Percentiles rank a stretch among this genome's conserved stretches.
Evolutionary conservation across 352 stramenopile genomes (phyloP).

Genomic region (Pythium scleroteichum): DNA sequence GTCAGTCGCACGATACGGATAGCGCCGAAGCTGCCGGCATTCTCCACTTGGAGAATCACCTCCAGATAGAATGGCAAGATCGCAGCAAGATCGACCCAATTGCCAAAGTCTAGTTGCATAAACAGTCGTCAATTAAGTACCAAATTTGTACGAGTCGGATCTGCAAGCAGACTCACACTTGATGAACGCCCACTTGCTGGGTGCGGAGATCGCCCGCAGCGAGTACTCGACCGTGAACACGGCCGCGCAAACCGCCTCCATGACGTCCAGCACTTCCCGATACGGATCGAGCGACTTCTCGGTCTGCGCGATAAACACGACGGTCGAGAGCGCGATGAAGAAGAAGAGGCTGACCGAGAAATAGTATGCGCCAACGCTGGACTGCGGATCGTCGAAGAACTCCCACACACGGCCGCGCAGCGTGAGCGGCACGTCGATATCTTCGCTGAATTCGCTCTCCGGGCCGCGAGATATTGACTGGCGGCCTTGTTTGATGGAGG

Average conservation of each 20-base stretch:
- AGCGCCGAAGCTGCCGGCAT: slow-evolving; percentile 61
- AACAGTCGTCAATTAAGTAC: background rate
- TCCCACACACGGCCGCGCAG: slow-evolving; percentile 39
- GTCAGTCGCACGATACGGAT: slow-evolving; percentile 85
- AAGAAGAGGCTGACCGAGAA: slow-evolving; percentile 60
- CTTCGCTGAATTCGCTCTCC: slow-evolving; percentile 8
- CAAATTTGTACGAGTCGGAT: too few relatives aligned
- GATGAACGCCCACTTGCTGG: slow-evolving; percentile 52
- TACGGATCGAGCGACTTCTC: slow-evolving; percentile 46
- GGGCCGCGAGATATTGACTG: background rate
- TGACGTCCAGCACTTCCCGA: slow-evolving; percentile 30
- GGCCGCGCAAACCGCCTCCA: slow-evolving; percentile 52
- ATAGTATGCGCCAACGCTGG: slow-evolving; percentile 55
- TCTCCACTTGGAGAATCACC: slow-evolving; percentile 59
- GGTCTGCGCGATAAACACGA: slow-evolving; percentile 71
- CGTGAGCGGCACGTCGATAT: slow-evolving; percentile 6
- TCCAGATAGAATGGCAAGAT: slow-evolving; percentile 89
- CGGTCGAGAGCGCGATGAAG: slow-evolving; percentile 66
- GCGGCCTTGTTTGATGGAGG: background rate
- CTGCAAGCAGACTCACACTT: slow-evolving; percentile 31
- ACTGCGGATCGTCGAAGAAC: slow-evolving; percentile 76
- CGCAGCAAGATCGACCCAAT: slow-evolving; percentile 81
- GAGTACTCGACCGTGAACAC: slow-evolving; percentile 70
- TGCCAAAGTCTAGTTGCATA: slow-evolving; percentile 52
- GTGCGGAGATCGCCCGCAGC: slow-evolving; percentile 47